Conservation (phyloP, 2,329 filamentous ascomycete species). For the Venturia carpophila region DNA sequence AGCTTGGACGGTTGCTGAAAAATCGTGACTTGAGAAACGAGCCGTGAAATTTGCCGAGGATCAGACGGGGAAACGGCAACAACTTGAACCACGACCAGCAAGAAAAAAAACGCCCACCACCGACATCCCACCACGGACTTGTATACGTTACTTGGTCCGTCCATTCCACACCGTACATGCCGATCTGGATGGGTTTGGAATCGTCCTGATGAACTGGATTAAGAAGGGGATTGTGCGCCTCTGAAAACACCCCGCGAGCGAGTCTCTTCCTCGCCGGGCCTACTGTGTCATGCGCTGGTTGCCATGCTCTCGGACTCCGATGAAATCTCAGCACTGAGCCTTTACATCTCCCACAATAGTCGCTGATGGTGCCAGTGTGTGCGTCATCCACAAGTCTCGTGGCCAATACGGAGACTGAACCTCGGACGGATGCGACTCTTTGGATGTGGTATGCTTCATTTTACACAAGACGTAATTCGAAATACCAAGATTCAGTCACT, state of each 20-base stretch:
- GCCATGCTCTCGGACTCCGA: neutral
- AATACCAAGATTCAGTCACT: neutral
- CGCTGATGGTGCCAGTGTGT: neutral
- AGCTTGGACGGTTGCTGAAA: neutral
- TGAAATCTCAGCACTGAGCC: neutral
- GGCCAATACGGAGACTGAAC: neutral
- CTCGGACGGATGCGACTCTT: slow-evolving; percentile 1
- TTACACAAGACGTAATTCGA: neutral
- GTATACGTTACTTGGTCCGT: neutral
- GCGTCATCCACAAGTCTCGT: neutral
- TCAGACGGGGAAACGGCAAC: neutral
- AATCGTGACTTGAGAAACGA: neutral
- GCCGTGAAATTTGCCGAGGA: neutral
- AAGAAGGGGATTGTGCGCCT: neutral
- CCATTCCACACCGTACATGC: neutral
- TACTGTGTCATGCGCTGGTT: neutral
- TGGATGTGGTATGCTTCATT: neutral
- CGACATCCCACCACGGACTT: neutral
- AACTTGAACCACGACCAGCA: neutral
- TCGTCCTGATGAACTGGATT: neutral
- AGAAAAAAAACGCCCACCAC: neutral
- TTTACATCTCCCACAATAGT: neutral
- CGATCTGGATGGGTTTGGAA: neutral
- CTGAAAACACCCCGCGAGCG: neutral
- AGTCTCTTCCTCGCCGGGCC: neutral